Evolutionary conservation across 257 asterid genomes (phyloP), one percentile per base, ranked within the genome.

Genomic region (Leptodermis oblonga): DNA sequence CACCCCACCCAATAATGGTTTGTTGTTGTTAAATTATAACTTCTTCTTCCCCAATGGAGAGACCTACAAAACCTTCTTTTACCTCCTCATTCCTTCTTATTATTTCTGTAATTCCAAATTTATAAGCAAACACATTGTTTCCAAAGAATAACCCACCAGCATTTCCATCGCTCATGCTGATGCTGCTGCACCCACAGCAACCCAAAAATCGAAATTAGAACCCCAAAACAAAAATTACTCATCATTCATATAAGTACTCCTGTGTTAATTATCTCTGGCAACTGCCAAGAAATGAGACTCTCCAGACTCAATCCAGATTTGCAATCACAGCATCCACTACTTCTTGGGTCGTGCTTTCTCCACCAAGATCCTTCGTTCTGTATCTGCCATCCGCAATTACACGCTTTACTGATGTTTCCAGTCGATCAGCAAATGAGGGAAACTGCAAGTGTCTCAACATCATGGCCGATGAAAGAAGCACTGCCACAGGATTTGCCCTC

Each of bases 401-500:
- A 2, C 84, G 84, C 77, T 83, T 90, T 74, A 93, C 99, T 1
- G 99, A 82, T 49, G 89, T 88, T 77, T 93, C 99, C 20, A 93
- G 81, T 42, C 99, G 79, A 78, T 90, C 97, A 28, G 97, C 95
- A 79, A 93, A 93, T 46, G 97, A 93, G 72, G 97, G 98, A 49
- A 93, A 93, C 80, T 90, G 98, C 83, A 93, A 73, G 84, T 93
- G 98, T 81, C 97, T 84, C 73, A 93, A 86, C 97, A 93, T 87
- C 99, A 93, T 91, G 18, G 99, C 92, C 22, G 99, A 94, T 36
- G 99, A 90, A 48, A 94, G 93, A 51, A 90, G 91, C 77, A 88
- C 66, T 51, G 98, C 98, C 55, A 90, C 96, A 10, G 97, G 97
- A 69, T 92, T 92, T 67, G 96, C 98, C 80, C 65, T 88, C 95